Conservation (phyloP, 495 filamentous ascomycete genomes). For the Wilcoxina mikolae region DNA sequence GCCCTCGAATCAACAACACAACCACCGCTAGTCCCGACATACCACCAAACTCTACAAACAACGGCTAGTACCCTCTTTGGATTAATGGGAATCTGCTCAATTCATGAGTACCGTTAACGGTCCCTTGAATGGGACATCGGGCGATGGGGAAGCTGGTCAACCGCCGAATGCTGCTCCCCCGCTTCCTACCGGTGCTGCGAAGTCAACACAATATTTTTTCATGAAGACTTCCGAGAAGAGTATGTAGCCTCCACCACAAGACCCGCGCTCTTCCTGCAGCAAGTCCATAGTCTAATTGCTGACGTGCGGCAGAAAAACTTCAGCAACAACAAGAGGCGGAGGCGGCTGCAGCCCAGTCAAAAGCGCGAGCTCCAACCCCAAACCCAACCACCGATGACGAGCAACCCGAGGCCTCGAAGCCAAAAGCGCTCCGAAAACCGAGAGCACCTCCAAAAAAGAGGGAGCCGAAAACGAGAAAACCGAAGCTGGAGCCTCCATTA, state of each 20-base stretch:
- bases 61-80: no score
- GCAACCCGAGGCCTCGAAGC: neutral
- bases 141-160: neutral
- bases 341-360: neutral
- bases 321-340: neutral
- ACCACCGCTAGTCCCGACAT: no score
- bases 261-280: neutral
- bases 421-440: neutral
- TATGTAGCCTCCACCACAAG: neutral
- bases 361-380: neutral
- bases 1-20: no score
- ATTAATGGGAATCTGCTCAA: no score
- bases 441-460: neutral
- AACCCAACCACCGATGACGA: neutral
- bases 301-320: neutral
- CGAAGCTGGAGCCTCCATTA: slow-evolving; percentile 1
- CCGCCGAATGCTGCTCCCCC: neutral
- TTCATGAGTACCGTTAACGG: neutral
- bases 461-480: neutral
- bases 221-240: slow-evolving; percentile 10
- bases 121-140: neutral
- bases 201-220: neutral
- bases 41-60: no score
- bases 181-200: neutral
- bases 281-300: neutral